A percentile compares a stretch with the other conserved stretches of the same genome.
Conservation (phyloP, 495 filamentous ascomycete species). For the Penicillium paxilli region DNA sequence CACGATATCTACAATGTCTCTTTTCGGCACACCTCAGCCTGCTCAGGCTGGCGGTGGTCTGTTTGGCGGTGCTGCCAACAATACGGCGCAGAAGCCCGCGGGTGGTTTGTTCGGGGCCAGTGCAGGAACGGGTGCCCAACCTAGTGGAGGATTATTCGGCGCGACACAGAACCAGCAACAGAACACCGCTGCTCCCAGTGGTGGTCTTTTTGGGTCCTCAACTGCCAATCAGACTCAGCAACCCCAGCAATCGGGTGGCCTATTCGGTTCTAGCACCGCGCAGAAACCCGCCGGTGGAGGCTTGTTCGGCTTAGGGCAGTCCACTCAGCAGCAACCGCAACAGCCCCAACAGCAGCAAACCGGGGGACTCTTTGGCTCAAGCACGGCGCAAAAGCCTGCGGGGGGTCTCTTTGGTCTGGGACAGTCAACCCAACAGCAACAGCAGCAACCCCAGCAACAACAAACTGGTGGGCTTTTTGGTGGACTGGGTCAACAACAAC, state of each 20-base stretch:
- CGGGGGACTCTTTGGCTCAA: conserved; percentile 36
- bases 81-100: conserved; percentile 22
- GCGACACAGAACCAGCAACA: conserved; percentile 27
- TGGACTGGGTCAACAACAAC: conserved; percentile 37
- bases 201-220: conserved; percentile 34
- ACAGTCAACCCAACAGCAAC: conserved; percentile 38
- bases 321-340: conserved; percentile 25
- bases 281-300: conserved; percentile 10
- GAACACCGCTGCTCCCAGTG: background rate
- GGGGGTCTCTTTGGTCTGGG: conserved; percentile 25
- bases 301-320: conserved; percentile 11
- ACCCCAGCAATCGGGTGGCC: conserved; percentile 27
- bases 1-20: conserved; percentile 31
- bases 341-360: conserved; percentile 27
- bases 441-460: conserved; percentile 22
- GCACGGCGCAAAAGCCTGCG: conserved; percentile 34
- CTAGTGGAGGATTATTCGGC: conserved; percentile 20
- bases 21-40: conserved; percentile 41
- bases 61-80: conserved; percentile 35
- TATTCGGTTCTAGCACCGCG: conserved; percentile 33
- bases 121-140: background rate
- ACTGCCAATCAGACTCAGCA: conserved; percentile 23
- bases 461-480: conserved; percentile 29
- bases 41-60: conserved; percentile 23
- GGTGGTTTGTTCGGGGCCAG: conserved; percentile 30